phyloP scores from a whole-genome alignment of 768 basidiomycete genomes.

The Podaxis pistillaris region DNA sequence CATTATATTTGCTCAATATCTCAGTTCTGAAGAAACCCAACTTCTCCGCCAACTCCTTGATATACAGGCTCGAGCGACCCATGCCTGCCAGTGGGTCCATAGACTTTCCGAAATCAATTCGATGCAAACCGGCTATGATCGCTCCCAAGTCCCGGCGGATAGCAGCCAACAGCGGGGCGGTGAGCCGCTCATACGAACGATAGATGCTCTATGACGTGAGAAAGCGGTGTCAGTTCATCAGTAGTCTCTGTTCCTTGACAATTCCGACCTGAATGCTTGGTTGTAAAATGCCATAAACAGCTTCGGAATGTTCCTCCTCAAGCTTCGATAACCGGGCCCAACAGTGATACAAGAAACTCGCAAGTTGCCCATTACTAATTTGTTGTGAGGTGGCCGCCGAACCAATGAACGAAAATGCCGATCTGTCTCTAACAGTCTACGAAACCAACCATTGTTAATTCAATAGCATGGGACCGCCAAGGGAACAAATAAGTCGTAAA shows the following conservation, averaged over 20 bases:
- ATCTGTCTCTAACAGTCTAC: slow-evolving; percentile 75
- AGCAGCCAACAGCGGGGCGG: slow-evolving; percentile 61
- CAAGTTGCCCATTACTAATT: slow-evolving; percentile 70
- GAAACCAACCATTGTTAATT: slow-evolving; percentile 7
- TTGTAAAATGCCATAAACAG: slow-evolving; percentile 52
- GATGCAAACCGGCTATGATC: slow-evolving; percentile 81
- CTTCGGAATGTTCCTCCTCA: slow-evolving; percentile 62
- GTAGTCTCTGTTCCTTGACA: neutral
- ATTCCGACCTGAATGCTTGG: slow-evolving; percentile 57
- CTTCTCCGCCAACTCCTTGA: slow-evolving; percentile 91
- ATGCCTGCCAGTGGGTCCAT: slow-evolving; percentile 64
- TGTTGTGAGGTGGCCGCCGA: slow-evolving; percentile 80
- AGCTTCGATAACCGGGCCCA: slow-evolving; percentile 68
- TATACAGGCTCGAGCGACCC: slow-evolving; percentile 77
- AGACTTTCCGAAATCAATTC: slow-evolving; percentile 75
- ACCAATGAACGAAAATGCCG: slow-evolving; percentile 72
- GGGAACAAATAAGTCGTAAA: neutral
- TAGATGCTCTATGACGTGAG: slow-evolving; percentile 42
- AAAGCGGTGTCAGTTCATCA: neutral
- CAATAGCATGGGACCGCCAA: neutral
- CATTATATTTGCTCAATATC: slow-evolving; percentile 63
- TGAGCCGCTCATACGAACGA: slow-evolving; percentile 50
- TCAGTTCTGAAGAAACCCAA: slow-evolving; percentile 79
- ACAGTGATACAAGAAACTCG: slow-evolving; percentile 77
- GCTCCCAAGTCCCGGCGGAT: slow-evolving; percentile 80